These are phyloP conservation scores for Schizochytrium sp. DNA, from an alignment of 108 stramenopile species.

Conservation along the genomic window DNA sequence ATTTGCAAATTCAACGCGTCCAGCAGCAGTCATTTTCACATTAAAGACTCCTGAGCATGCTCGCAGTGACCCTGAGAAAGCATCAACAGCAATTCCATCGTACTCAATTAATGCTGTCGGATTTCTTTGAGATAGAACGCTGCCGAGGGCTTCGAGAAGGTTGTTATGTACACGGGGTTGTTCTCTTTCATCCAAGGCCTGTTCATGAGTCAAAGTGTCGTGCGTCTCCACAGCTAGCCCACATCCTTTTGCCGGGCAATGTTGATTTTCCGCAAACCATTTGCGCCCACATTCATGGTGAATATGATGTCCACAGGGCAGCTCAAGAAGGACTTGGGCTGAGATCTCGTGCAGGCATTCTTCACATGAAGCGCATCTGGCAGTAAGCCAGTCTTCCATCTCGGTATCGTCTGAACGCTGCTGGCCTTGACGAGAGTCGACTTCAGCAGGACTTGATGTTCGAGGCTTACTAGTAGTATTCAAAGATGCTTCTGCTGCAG, in stretches of 20 bases:
- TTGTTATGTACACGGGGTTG: not conserved
- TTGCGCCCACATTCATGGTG: constrained; percentile 31
- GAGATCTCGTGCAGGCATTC: not conserved
- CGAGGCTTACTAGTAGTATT: not conserved
- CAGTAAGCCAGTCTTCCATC: constrained; percentile 29
- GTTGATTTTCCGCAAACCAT: constrained; percentile 27
- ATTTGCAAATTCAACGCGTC: not conserved
- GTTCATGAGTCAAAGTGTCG: not conserved
- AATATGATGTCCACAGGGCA: constrained; percentile 17
- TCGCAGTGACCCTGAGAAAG: not conserved
- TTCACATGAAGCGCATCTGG: constrained; percentile 2
- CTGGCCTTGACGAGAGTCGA: not conserved
- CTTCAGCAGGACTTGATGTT: not conserved
- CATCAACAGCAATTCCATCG: constrained; percentile 4
- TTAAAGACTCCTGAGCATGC: not conserved
- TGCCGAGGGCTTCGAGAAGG: constrained; percentile 1
- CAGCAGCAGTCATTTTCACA: not conserved
- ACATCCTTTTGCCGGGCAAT: constrained; percentile 6
- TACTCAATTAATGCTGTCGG: constrained; percentile 37
- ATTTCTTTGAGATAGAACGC: constrained; percentile 29
- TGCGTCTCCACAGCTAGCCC: constrained; percentile 20
- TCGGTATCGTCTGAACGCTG: not conserved
- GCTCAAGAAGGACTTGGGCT: constrained; percentile 23
- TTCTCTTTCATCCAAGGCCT: not conserved
- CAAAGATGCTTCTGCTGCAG: not conserved